Conservation (phyloP, 352 stramenopile species). For the Aphanomyces euteiches region DNA sequence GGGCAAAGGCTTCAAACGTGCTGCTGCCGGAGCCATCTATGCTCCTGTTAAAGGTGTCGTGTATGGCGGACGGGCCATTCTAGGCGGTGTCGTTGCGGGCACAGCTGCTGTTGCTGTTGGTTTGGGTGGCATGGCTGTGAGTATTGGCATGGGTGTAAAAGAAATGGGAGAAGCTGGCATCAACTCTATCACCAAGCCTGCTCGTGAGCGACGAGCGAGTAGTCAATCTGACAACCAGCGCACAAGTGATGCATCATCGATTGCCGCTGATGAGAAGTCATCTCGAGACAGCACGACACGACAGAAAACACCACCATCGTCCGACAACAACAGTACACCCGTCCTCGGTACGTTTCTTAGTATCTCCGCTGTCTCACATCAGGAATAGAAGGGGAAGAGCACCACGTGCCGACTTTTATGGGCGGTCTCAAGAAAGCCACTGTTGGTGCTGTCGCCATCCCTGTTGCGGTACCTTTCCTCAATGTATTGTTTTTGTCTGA, state of each 20-base stretch:
- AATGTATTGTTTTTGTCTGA: slow-evolving; percentile 4
- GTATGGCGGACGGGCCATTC: slow-evolving; percentile 79
- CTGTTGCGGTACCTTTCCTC: slow-evolving; percentile 58
- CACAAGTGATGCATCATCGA: not conserved
- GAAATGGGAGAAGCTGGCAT: slow-evolving; percentile 84
- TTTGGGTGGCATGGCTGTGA: slow-evolving; percentile 75
- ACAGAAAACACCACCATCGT: too few relatives aligned
- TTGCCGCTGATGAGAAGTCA: too few relatives aligned
- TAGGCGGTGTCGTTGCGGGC: slow-evolving; percentile 81
- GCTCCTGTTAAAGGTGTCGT: slow-evolving; percentile 73
- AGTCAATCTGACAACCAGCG: slow-evolving; percentile 37
- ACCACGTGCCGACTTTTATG: slow-evolving; percentile 75
- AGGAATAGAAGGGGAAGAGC: slow-evolving; percentile 40
- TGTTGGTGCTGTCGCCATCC: slow-evolving; percentile 69
- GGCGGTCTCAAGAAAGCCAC: slow-evolving; percentile 83
- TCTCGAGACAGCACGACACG: too few relatives aligned
- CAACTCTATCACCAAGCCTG: slow-evolving; percentile 54
- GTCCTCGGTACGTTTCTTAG: not conserved
- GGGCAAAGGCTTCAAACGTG: slow-evolving; percentile 67
- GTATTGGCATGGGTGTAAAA: slow-evolving; percentile 76
- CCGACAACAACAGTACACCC: not conserved
- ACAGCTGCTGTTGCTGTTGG: slow-evolving; percentile 71
- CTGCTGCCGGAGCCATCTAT: slow-evolving; percentile 74
- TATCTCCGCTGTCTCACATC: too few relatives aligned
- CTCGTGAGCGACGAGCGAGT: slow-evolving; percentile 30